A percentile compares a stretch with the other conserved stretches of the same genome.
phyloP scores from a whole-genome alignment of 202 grass and related monocot species.

The Schoenoplectus triqueter region DNA sequence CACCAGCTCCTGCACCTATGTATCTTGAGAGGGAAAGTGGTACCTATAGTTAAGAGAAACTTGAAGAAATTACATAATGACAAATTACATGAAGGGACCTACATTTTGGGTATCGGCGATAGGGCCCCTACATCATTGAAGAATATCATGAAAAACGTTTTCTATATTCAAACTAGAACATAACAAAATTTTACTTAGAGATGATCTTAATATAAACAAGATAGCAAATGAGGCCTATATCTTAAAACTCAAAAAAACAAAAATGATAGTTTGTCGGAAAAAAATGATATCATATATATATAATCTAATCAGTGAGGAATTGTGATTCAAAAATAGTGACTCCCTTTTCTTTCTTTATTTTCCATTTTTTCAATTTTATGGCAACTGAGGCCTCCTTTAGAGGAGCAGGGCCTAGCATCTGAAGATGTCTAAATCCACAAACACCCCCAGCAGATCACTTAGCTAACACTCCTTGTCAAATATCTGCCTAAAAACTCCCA shows the following conservation, averaged over 20 bases:
- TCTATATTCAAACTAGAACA: no score
- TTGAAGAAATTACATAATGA: background rate
- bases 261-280: background rate
- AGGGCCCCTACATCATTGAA: no score
- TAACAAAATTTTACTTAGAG: background rate
- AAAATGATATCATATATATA: background rate
- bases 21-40: slow-evolving; percentile 89
- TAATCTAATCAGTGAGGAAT: background rate
- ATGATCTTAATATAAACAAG: background rate
- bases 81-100: slow-evolving; percentile 27
- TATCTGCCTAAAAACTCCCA: background rate
- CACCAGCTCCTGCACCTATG: slow-evolving; percentile 62
- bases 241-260: background rate
- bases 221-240: background rate
- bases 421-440: background rate
- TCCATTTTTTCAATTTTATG: background rate
- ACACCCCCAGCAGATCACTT: no score
- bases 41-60: slow-evolving; percentile 47
- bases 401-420: background rate
- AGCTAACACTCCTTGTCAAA: background rate
- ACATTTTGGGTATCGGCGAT: background rate
- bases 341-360: no score
- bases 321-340: slow-evolving; percentile 1
- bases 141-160: no score
- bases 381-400: background rate